A percentile compares a stretch with the other conserved stretches of the same genome.
Evolutionary conservation across 2,329 filamentous ascomycete genomes (phyloP).

Genomic region (Beauveria sp.): DNA sequence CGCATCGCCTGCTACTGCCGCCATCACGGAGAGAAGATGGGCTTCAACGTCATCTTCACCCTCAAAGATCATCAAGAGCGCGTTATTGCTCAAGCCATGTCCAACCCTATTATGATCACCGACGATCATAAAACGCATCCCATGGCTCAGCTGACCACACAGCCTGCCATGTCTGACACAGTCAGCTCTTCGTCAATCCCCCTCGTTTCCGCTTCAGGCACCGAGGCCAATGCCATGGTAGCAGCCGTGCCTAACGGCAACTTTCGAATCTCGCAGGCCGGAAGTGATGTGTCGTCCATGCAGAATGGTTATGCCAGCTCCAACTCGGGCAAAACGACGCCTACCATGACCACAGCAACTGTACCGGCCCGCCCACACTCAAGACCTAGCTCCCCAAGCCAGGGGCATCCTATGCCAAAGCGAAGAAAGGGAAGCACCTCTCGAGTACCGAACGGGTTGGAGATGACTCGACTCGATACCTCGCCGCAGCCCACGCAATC

Average conservation of each 20-base stretch:
- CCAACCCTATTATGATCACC: conserved; percentile 89
- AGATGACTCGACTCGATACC: conserved; percentile 76
- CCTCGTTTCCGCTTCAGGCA: conserved; percentile 10
- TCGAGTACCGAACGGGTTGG: conserved; percentile 64
- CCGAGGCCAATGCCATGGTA: conserved; percentile 27
- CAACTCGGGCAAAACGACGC: conserved; percentile 26
- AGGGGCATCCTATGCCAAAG: conserved; percentile 61
- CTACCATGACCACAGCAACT: conserved; percentile 17
- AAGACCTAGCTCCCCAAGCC: conserved; percentile 64
- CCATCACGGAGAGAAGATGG: conserved; percentile 87
- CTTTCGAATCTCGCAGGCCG: conserved; percentile 53
- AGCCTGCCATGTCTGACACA: conserved; percentile 22
- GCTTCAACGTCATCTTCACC: conserved; percentile 91
- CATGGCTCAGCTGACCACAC: conserved; percentile 21
- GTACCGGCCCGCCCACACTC: conserved; percentile 43
- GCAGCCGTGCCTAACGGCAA: conserved; percentile 28
- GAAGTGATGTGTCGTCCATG: conserved; percentile 50
- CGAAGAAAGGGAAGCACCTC: conserved; percentile 72
- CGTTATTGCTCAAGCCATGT: conserved; percentile 76
- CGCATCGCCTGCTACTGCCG: conserved; percentile 95
- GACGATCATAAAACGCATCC: conserved; percentile 90
- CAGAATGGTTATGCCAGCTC: conserved; percentile 31
- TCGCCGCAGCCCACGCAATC: conserved; percentile 33
- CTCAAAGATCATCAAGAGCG: conserved; percentile 73
- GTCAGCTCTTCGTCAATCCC: conserved; percentile 18